Percentiles rank a stretch among this genome's conserved stretches.
phyloP scores from a whole-genome alignment of 2,329 filamentous ascomycete species.

The Magnaporthales sp. region DNA sequence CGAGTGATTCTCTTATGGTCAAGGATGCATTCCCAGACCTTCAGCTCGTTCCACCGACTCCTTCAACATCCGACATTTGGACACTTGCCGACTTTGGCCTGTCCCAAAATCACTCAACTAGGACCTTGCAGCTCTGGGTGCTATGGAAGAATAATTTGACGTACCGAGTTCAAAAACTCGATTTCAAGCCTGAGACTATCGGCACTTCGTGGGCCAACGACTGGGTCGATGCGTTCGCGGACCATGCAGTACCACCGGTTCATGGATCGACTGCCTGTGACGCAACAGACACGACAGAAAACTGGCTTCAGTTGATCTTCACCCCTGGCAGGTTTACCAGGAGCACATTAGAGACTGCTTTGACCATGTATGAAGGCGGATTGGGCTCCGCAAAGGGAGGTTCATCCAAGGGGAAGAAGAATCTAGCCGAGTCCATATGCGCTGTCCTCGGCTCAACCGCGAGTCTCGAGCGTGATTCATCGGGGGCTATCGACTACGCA shows the following conservation, averaged over 20 bases:
- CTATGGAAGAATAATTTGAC: conserved; percentile 80
- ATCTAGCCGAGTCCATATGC: conserved; percentile 69
- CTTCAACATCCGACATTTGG: conserved; percentile 68
- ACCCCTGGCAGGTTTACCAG: conserved; percentile 74
- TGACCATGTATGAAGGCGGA: conserved; percentile 71
- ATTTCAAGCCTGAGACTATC: conserved; percentile 60
- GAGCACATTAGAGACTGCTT: conserved; percentile 72
- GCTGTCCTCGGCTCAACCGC: conserved; percentile 63
- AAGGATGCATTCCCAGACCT: conserved; percentile 61
- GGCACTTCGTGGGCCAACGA: conserved; percentile 51
- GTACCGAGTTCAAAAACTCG: conserved; percentile 65
- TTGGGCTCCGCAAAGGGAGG: conserved; percentile 30
- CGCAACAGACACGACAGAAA: conserved; percentile 63
- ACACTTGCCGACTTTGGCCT: conserved; percentile 69
- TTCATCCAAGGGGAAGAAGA: conserved; percentile 35
- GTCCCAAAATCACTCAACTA: conserved; percentile 34
- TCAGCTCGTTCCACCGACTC: conserved; percentile 58
- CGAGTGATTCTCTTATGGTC: conserved; percentile 54
- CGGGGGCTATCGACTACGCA: conserved; percentile 64
- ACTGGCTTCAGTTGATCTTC: conserved; percentile 80
- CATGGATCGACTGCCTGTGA: conserved; percentile 55
- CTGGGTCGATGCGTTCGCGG: conserved; percentile 63
- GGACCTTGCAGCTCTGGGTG: conserved; percentile 52
- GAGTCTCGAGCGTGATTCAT: conserved; percentile 49
- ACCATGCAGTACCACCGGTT: conserved; percentile 43